These are phyloP conservation scores for Dactylellina sp. DNA, from an alignment of 2,329 filamentous ascomycete species.

Conservation along the genomic window DNA sequence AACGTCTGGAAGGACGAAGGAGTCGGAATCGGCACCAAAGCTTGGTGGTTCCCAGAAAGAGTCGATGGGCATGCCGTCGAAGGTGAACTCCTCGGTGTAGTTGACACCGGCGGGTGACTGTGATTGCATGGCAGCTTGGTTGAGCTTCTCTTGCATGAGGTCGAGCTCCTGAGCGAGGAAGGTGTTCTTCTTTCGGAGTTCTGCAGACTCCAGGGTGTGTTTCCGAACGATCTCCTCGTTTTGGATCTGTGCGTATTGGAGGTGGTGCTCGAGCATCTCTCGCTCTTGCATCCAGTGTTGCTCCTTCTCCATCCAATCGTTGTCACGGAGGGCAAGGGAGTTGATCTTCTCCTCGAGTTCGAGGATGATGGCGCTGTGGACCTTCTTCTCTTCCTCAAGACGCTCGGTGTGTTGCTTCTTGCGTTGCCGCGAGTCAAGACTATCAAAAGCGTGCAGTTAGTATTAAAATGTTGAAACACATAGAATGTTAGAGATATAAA, in stretches of 20 bases:
- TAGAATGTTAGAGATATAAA: slow-evolving; percentile 45
- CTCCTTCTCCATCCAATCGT: slow-evolving; percentile 66
- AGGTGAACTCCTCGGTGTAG: slow-evolving; percentile 80
- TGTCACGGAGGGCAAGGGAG: slow-evolving; percentile 73
- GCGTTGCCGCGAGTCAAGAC: slow-evolving; percentile 93
- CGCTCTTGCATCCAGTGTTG: slow-evolving; percentile 79
- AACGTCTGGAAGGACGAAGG: slow-evolving; percentile 65
- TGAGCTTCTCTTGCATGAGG: slow-evolving; percentile 69
- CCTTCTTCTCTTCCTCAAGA: slow-evolving; percentile 96
- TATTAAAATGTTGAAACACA: slow-evolving; percentile 47
- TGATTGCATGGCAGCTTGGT: slow-evolving; percentile 67
- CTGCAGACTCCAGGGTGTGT: slow-evolving; percentile 89
- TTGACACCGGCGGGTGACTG: slow-evolving; percentile 64
- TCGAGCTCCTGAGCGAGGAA: slow-evolving; percentile 80
- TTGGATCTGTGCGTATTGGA: slow-evolving; percentile 81
- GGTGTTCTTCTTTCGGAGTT: slow-evolving; percentile 90
- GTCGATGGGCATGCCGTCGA: slow-evolving; percentile 85
- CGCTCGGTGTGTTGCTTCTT: slow-evolving; percentile 99
- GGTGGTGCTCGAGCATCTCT: slow-evolving; percentile 78
- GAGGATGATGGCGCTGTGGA: slow-evolving; percentile 79
- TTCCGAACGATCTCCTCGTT: slow-evolving; percentile 90
- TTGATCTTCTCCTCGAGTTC: slow-evolving; percentile 82
- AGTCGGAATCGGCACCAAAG: slow-evolving; percentile 78
- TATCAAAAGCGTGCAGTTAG: slow-evolving; percentile 63
- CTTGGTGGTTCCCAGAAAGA: slow-evolving; percentile 80